Percentiles rank a stretch among this genome's conserved stretches.
phyloP scores from a whole-genome alignment of 805 yeast species.

The Hanseniaspora valbyensis region DNA sequence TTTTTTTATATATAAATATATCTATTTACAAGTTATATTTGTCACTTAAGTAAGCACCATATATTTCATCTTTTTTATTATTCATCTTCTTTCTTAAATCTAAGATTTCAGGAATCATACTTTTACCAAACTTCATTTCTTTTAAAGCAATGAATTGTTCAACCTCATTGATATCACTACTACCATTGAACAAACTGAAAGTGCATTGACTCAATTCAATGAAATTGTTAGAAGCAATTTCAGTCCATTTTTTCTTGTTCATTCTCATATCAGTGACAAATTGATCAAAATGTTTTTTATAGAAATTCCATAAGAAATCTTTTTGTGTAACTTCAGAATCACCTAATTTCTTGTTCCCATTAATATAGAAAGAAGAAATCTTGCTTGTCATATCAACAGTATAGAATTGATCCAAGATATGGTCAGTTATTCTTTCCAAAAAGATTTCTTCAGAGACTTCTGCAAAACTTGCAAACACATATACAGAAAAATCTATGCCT shows the following conservation, averaged over 20 bases:
- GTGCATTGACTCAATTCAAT: constrained; percentile 14
- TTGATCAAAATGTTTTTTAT: constrained; percentile 37
- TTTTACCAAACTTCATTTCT: constrained; percentile 11
- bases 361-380: constrained; percentile 1
- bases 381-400: constrained; percentile 17
- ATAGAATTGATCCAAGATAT: constrained; percentile 7
- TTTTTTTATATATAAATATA: not conserved
- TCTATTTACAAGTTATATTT: constrained; percentile 9
- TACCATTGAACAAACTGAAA: constrained; percentile 3
- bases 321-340: constrained; percentile 1
- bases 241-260: constrained; percentile 12
- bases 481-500: constrained; percentile 1
- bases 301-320: constrained; percentile 47
- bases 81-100: constrained; percentile 10
- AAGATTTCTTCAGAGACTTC: constrained; percentile 38
- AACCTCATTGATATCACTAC: constrained; percentile 3
- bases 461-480: constrained; percentile 38
- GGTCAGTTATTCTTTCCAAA: constrained; percentile 34
- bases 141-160: constrained; percentile 13
- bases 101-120: constrained; percentile 9
- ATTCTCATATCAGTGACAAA: constrained; percentile 14
- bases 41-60: constrained; percentile 8
- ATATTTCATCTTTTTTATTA: constrained; percentile 9
- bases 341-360: constrained; percentile 6
- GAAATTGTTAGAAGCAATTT: constrained; percentile 9